Percentiles rank a stretch among this genome's conserved stretches.
phyloP scores from a whole-genome alignment of 2,329 filamentous ascomycete species.

The Calonectria naviculata region DNA sequence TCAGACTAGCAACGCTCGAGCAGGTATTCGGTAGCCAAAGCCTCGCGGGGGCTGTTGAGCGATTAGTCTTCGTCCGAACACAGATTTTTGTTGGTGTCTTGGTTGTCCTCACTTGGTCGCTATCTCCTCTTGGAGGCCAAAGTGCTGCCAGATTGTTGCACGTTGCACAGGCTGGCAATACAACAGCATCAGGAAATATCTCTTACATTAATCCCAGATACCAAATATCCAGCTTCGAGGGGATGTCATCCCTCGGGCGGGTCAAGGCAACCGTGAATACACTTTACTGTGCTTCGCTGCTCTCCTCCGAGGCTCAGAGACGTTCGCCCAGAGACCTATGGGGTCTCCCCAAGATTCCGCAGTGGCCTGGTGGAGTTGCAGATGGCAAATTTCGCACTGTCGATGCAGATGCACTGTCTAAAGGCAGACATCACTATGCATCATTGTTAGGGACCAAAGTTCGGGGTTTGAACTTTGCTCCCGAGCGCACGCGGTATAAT shows the following conservation, averaged over 20 bases:
- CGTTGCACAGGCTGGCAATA: neutral
- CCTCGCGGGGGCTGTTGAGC: constrained; percentile 15
- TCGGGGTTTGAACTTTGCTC: constrained; percentile 1
- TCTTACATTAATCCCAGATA: constrained; percentile 14
- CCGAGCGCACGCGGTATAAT: neutral
- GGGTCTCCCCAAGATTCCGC: neutral
- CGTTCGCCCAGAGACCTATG: too few species aligned
- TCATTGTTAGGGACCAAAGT: constrained; percentile 14
- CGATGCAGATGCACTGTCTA: neutral
- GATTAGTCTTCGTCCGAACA: constrained; percentile 2
- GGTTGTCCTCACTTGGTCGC: neutral
- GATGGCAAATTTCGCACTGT: neutral
- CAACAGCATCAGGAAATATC: neutral
- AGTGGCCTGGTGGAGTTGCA: neutral
- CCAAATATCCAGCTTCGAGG: too few species aligned
- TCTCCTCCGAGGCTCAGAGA: neutral
- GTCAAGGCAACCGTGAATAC: too few species aligned
- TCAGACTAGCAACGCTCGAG: constrained; percentile 10
- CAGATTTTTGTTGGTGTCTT: neutral
- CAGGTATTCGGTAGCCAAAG: constrained; percentile 23
- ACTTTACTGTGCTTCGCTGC: too few species aligned
- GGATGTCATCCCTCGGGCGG: too few species aligned
- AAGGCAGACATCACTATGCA: neutral
- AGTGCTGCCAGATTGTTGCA: constrained; percentile 4
- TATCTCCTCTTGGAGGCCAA: constrained; percentile 20